Conservation (phyloP, 2,329 filamentous ascomycete genomes). For the Colletotrichum cordylinicola region DNA sequence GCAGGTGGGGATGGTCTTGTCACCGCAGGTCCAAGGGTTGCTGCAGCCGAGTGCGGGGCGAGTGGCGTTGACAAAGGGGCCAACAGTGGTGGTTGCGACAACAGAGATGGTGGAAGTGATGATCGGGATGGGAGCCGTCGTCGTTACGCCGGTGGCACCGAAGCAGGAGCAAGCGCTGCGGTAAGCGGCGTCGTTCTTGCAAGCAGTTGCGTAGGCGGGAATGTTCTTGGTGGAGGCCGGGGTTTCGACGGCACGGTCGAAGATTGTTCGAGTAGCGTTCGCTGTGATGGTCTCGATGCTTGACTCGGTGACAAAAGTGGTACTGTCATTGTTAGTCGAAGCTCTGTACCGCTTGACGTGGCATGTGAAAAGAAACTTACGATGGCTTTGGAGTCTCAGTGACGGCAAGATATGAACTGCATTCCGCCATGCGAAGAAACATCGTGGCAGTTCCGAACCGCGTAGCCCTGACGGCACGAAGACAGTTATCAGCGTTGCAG, state of each 20-base stretch:
- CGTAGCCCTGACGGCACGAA: conserved; percentile 49
- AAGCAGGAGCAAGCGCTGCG: conserved; percentile 33
- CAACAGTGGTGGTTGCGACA: conserved; percentile 15
- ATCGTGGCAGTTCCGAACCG: conserved; percentile 33
- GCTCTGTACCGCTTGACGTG: background rate
- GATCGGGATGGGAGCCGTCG: conserved; percentile 41
- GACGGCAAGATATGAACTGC: conserved; percentile 43
- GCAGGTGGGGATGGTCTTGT: background rate
- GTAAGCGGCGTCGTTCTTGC: conserved; percentile 25
- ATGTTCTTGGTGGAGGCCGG: conserved; percentile 63
- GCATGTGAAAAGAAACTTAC: conserved; percentile 32
- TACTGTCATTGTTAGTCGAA: background rate
- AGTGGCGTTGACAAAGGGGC: conserved; percentile 5
- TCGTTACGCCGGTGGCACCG: conserved; percentile 27
- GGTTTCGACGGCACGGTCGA: conserved; percentile 31
- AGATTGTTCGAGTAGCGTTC: background rate
- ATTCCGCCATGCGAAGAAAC: conserved; percentile 40
- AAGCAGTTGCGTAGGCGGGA: conserved; percentile 30
- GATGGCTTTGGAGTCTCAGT: conserved; percentile 42
- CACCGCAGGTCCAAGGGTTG: conserved; percentile 5
- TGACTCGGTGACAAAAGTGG: conserved; percentile 10
- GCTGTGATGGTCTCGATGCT: background rate
- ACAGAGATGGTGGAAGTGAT: conserved; percentile 44
- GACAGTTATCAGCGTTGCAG: conserved; percentile 51
- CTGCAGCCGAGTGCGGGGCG: background rate